A percentile compares a stretch with the other conserved stretches of the same genome.
phyloP scores from a whole-genome alignment of 176 grass and related monocot genomes.

The Carex littledalei region DNA sequence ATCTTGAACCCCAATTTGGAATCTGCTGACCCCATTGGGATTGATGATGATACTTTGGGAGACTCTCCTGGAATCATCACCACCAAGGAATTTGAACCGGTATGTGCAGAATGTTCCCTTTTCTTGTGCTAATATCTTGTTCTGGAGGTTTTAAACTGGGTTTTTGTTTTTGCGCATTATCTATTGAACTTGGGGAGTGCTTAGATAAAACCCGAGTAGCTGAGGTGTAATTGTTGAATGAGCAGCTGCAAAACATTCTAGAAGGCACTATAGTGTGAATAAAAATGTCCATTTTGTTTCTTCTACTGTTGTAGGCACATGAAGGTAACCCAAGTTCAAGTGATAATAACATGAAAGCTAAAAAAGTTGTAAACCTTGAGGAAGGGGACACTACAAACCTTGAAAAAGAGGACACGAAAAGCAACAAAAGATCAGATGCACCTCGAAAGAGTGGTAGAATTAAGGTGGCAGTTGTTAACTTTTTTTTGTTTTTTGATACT shows the following conservation, averaged over 20 bases:
- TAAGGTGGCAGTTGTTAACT: not conserved
- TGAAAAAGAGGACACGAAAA: not conserved
- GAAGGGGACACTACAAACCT: not conserved
- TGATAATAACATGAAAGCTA: not conserved
- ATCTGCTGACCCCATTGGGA: not conserved
- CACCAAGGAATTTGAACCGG: not conserved
- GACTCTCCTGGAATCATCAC: not conserved
- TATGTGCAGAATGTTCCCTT: not conserved
- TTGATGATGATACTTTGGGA: not conserved
- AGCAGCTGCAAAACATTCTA: not conserved
- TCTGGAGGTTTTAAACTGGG: not conserved
- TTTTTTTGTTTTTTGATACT: not conserved
- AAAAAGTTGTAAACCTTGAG: not conserved
- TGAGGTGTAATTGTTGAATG: not conserved
- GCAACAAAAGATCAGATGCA: not conserved
- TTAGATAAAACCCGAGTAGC: not conserved
- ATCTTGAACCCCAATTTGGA: not conserved
- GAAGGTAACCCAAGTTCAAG: not conserved
- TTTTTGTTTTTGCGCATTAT: not conserved
- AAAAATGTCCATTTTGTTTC: constrained; percentile 1
- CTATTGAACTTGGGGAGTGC: not conserved
- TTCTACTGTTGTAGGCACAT: not conserved
- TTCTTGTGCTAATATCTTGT: not conserved
- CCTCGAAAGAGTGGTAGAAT: not conserved
- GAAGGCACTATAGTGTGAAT: not conserved